Base-by-base conservation (phyloP, 305 asterid genomes). In the Rubia occidens region DNA sequence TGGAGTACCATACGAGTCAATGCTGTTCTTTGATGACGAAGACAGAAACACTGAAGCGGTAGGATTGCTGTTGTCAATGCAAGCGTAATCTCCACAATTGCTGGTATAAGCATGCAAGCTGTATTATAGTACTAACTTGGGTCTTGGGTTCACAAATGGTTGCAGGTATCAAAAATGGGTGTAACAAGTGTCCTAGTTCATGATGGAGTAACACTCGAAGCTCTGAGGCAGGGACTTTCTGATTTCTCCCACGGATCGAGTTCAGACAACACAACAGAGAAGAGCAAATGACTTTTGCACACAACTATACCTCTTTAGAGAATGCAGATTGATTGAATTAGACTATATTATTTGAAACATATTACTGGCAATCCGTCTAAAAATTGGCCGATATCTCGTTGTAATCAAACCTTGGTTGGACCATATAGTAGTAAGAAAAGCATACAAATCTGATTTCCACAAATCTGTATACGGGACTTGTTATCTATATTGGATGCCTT, bases 1-100 rank as follows among this genome's bases (percentile, higher is more conserved):
- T 60, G 75, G 78, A 59, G 54, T 86, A 63, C 90, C 89, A 18
- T 87, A 76, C 64, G 82, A 79, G 62, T 82, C 83, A 26, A 89
- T 87, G 92, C 77, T 89, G 60, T 89, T 89, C 72, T 89, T 87
- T 74, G 93, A 89, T 54, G 96, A 89, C 29, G 93, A 87, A 74
- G 81, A 82, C 69, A 85, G 93, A 69, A 87, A 89, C 68, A 87
- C 81, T 40, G 81, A 70, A 45, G 77, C 88, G 43, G 90, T 87
- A 83, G 20, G 45, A 10, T 0, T 39, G 0, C n/a, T 66, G 14
- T 43, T 42, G 17, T 51, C 37, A 14, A n/a, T 47, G 35, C 72
- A 53, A 53, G 37, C 7, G 40, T 18, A 37, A 11, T 18, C 40
- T 55, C 2, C 18, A 21, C n/a, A n/a, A n/a, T n/a, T n/a, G n/a